Percentiles rank a stretch among this genome's conserved stretches.
These are phyloP conservation scores for Inga oerstediana DNA, from an alignment of 306 rosid genomes.

Conservation along the genomic window DNA sequence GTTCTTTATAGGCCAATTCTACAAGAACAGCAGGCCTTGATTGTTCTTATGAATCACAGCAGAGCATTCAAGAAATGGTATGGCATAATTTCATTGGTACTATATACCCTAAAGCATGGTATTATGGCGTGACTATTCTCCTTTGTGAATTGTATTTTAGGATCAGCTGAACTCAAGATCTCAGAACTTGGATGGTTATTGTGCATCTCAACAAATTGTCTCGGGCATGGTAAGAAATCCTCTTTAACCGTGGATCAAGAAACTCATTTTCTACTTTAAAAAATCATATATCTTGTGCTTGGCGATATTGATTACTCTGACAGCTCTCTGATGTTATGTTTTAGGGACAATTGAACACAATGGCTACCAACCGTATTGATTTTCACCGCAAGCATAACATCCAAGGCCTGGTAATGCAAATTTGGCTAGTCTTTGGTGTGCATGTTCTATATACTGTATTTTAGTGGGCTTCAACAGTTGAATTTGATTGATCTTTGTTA, in stretches of 20 bases:
- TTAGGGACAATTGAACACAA: slow-evolving; percentile 72
- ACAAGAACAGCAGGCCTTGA: slow-evolving; percentile 59
- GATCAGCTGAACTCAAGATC: slow-evolving; percentile 71
- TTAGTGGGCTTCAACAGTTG: slow-evolving; percentile 5
- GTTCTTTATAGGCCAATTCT: slow-evolving; percentile 28
- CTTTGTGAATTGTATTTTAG: slow-evolving; percentile 37
- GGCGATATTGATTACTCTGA: slow-evolving; percentile 21
- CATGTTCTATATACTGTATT: background rate
- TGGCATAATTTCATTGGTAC: slow-evolving; percentile 25
- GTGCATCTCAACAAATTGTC: slow-evolving; percentile 59
- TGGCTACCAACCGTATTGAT: slow-evolving; percentile 61
- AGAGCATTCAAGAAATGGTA: slow-evolving; percentile 73
- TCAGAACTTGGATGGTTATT: slow-evolving; percentile 66
- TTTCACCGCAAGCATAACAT: slow-evolving; percentile 61
- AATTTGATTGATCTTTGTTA: slow-evolving; percentile 18
- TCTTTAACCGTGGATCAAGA: background rate
- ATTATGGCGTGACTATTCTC: background rate
- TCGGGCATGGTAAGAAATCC: slow-evolving; percentile 62
- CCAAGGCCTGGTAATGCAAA: slow-evolving; percentile 56
- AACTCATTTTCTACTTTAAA: slow-evolving; percentile 6
- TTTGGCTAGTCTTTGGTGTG: slow-evolving; percentile 9
- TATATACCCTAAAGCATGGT: background rate
- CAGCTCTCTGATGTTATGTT: slow-evolving; percentile 25
- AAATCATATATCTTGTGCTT: background rate
- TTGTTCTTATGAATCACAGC: slow-evolving; percentile 68